Base-by-base conservation (phyloP, 805 yeast species). In the Lipomyces sp. region DNA sequence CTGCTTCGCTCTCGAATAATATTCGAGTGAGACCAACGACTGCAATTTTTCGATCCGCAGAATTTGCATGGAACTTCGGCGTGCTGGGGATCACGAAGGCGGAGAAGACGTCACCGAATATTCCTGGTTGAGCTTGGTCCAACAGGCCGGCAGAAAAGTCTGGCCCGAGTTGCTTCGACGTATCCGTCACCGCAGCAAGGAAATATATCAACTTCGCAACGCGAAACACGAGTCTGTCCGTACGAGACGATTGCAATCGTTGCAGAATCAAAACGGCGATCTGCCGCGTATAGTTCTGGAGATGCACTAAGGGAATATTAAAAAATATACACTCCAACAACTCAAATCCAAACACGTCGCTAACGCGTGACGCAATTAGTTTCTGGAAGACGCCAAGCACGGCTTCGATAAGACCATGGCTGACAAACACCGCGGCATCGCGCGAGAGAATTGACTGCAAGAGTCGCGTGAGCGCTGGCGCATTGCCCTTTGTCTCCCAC, bases 341-440 rank as follows among this genome's bases (percentile, higher is more conserved):
- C 49, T 93, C 98, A 67, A 93, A 84, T 1, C 97, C 98, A 61
- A 80, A 77, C 34, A 70, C 70, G 62, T 93, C 98, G 61, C 88
- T 84, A 14, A 81, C 76, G 59, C 84, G 85, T 0, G 97, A 87
- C 0, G 96, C 81, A 45, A 93, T 80, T 58, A 93, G 73, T 66
- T 90, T 88, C 70, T 95, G 98, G 74, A 87, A 95, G n/a, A 93
- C 95, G 35, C 99, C 99, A 36, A 93, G 72, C 28, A 93, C 78
- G 2, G 97, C 95, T 32, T 85, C 78, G 37, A 88, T 66, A 35
- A 64, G 47, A 43, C 74, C 77, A 16, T 66, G 65, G 26, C 66
- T 63, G n/a, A 81, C 69, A 8, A 71, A 62, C 58, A 73, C 69
- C 21, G 63, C 62, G 2, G 69, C 63, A 3, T 70, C 68, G 40